These are phyloP conservation scores for Taphrina communis DNA, from an alignment of 1,139 yeast genomes.

Conservation along the genomic window DNA sequence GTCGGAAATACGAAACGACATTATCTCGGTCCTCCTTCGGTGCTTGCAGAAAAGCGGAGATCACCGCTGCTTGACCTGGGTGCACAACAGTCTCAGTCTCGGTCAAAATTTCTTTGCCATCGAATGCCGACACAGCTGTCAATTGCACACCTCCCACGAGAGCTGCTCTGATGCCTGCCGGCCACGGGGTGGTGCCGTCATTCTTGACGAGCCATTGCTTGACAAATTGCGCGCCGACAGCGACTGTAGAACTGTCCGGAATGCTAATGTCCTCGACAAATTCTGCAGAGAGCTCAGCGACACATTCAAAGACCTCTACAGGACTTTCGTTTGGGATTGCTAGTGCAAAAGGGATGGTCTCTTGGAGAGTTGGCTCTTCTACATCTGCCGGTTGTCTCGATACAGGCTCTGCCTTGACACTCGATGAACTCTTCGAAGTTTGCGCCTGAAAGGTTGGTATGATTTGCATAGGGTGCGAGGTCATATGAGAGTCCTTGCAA, in stretches of 20 bases:
- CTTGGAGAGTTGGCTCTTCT: not conserved
- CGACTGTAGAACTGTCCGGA: conserved; percentile 28
- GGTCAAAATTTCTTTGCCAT: not conserved
- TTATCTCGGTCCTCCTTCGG: conserved; percentile 39
- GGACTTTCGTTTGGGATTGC: not conserved
- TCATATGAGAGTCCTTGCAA: conserved; percentile 1
- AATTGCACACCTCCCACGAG: conserved; percentile 43
- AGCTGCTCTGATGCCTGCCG: conserved; percentile 42
- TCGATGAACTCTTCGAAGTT: not conserved
- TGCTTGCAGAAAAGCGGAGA: conserved; percentile 44
- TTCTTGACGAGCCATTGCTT: conserved; percentile 45
- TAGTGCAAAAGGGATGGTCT: not conserved
- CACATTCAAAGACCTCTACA: not conserved
- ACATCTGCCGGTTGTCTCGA: not conserved
- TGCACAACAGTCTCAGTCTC: conserved; percentile 35
- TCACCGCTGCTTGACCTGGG: conserved; percentile 44
- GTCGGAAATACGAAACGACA: conserved; percentile 43
- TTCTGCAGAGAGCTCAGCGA: conserved; percentile 10
- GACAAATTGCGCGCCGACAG: conserved; percentile 35
- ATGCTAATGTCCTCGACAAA: conserved; percentile 35
- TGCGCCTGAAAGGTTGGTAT: conserved; percentile 8
- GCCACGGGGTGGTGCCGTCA: conserved; percentile 44
- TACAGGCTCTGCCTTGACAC: not conserved
- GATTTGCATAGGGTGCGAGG: conserved; percentile 20
- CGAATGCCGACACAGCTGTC: conserved; percentile 12